A percentile compares a stretch with the other conserved stretches of the same genome.
Conservation (phyloP, 2,329 filamentous ascomycete species). For the Ceratocystis cacaofunesta region DNA sequence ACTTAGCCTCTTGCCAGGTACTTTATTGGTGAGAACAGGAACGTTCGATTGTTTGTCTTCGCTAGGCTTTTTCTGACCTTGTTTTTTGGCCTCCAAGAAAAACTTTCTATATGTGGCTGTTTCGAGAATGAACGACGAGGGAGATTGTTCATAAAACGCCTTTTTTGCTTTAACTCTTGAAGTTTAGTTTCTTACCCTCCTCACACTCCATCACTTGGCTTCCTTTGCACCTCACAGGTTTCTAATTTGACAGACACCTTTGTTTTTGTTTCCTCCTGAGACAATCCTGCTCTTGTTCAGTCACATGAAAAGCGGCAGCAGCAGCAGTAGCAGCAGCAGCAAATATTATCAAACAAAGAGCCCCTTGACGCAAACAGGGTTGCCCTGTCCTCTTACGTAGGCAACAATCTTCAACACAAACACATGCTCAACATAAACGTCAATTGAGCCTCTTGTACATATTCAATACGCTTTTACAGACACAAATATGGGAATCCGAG, state of each 20-base stretch:
- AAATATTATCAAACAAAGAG: not conserved
- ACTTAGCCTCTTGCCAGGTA: too few species aligned
- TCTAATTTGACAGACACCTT: not conserved
- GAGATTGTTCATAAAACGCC: not conserved
- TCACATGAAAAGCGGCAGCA: not conserved
- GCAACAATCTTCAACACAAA: not conserved
- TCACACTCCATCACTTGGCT: not conserved
- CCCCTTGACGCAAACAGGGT: not conserved
- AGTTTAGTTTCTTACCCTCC: not conserved
- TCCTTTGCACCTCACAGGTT: not conserved
- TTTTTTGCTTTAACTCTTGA: not conserved
- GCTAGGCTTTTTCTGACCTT: too few species aligned
- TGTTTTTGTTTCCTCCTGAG: not conserved
- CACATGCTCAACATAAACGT: not conserved
- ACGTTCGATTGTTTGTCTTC: too few species aligned
- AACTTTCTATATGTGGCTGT: not conserved
- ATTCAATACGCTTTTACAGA: not conserved
- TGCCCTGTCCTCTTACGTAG: not conserved
- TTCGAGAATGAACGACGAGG: not conserved
- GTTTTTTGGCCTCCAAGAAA: too few species aligned
- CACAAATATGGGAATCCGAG: constrained; percentile 35
- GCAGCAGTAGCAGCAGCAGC: too few species aligned
- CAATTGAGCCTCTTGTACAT: not conserved
- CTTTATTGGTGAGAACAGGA: too few species aligned
- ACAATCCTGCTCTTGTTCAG: not conserved